Evolutionary conservation across 1,284 basidiomycete genomes (phyloP).

Genomic region (Lignosus rhinocerotis): DNA sequence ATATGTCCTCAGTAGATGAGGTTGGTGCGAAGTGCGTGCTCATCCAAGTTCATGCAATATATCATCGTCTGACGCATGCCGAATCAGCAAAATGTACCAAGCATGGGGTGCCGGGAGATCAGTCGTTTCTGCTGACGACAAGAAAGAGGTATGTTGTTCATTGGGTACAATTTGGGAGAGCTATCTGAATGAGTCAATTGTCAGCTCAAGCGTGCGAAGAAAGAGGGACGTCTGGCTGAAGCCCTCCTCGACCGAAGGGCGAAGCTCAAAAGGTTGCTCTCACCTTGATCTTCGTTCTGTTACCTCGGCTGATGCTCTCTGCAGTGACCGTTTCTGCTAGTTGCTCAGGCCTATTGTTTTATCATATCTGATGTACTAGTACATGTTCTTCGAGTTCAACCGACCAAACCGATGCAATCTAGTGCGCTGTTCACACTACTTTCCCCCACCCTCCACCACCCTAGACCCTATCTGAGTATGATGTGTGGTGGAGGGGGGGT

Average conservation of each 20-base stretch:
- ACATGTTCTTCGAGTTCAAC: neutral
- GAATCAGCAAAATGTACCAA: slow-evolving; percentile 71
- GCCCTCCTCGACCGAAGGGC: slow-evolving; percentile 85
- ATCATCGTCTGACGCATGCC: neutral
- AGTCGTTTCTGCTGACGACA: slow-evolving; percentile 71
- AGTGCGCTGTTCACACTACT: no score
- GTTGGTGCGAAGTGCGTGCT: slow-evolving; percentile 64
- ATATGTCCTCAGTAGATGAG: slow-evolving; percentile 65
- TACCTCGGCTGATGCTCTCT: neutral
- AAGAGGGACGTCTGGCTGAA: slow-evolving; percentile 88
- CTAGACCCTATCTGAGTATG: no score
- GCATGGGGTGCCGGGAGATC: slow-evolving; percentile 85
- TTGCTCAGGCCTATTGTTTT: neutral
- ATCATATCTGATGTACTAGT: neutral
- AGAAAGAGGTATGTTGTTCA: slow-evolving; percentile 55
- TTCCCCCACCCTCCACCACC: no score
- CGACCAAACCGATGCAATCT: no score
- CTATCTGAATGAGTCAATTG: no score
- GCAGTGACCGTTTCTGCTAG: slow-evolving; percentile 11
- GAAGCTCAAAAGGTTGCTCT: slow-evolving; percentile 85
- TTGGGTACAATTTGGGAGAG: neutral
- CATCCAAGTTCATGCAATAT: neutral
- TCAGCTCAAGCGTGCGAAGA: slow-evolving; percentile 81
- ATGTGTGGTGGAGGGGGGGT: no score
- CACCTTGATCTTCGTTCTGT: neutral